Base-by-base conservation (phyloP, 1,284 basidiomycete genomes). In the Ustilago trichophora region DNA sequence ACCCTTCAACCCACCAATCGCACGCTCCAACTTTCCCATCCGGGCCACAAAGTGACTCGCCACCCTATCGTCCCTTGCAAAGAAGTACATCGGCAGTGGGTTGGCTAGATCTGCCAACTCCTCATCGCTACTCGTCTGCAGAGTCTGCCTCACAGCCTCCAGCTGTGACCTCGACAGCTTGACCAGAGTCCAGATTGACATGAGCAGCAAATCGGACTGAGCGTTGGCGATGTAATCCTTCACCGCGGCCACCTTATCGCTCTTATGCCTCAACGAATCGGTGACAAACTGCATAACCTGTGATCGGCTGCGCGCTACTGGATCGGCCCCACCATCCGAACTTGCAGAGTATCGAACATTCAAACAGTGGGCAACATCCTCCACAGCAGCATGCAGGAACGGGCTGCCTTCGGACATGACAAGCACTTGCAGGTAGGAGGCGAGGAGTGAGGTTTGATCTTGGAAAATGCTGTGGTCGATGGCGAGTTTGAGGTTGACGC, bases 201-300 rank as follows among this genome's bases (percentile, higher is more conserved):
- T 68, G 15, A 80, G 56, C 12, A 80, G 19, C 15, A 80, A 55
- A 60, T 80, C 78, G n/a, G 63, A 62, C 16, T 66, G 53, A 2
- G 77, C 74, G 31, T 80, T 80, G 8, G 70, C 57, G 25, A 80
- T 62, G 41, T 76, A 77, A 35, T 80, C 78, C 24, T 78, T 66
- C 7, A 80, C 74, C 5, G 71, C 64, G 0, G 77, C 76, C 5
- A 77, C 65, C 12, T 64, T 58, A 26, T 67, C 59, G n/a, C 29
- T 42, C 41, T 71, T 68, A 34, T 71, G 58, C 18, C 60, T 27
- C 18, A 73, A 52, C 24, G 53, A 49, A 19, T 65, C 64, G 16
- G 70, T 78, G 6, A 80, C 65, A 19, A 78, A 80, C 16, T 66
- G 58, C 42, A 67, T 46, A 12, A 80, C 69, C 21, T 65, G 47